Evolutionary conservation across 1,284 basidiomycete species (phyloP).

Genomic region (Sanghuangporus sanghuang): DNA sequence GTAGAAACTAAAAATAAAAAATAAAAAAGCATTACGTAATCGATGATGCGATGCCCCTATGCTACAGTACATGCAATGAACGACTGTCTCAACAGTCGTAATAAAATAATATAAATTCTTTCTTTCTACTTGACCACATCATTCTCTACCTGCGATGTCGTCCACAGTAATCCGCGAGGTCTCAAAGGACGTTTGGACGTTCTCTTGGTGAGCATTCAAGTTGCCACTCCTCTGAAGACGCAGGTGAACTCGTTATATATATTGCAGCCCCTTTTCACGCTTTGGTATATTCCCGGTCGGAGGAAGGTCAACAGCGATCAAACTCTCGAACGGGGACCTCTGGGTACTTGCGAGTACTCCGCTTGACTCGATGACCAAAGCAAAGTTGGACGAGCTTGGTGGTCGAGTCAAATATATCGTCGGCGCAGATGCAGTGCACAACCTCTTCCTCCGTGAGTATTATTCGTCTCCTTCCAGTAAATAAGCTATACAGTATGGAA

Average conservation of each 20-base stretch:
- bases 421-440: slow-evolving; percentile 59
- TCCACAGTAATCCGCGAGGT: slow-evolving; percentile 33
- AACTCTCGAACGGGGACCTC: slow-evolving; percentile 64
- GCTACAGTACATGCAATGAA: background rate
- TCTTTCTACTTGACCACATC: too few relatives aligned
- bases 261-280: slow-evolving; percentile 62
- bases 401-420: slow-evolving; percentile 69
- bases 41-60: background rate
- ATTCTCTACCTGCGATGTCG: slow-evolving; percentile 15
- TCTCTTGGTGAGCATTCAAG: slow-evolving; percentile 50
- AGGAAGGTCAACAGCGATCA: slow-evolving; percentile 80
- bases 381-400: slow-evolving; percentile 69
- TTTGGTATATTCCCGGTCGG: slow-evolving; percentile 63
- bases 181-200: slow-evolving; percentile 61
- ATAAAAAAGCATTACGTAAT: background rate
- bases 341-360: slow-evolving; percentile 88
- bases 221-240: background rate
- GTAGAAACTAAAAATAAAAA: background rate
- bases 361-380: slow-evolving; percentile 66
- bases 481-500: background rate
- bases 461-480: background rate
- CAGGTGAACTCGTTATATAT: background rate
- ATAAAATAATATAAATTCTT: too few relatives aligned
- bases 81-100: too few relatives aligned
- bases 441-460: slow-evolving; percentile 54